A percentile compares a stretch with the other conserved stretches of the same genome.
phyloP scores from a whole-genome alignment of 768 basidiomycete species.

The Agaricus sinodeliciosus region DNA sequence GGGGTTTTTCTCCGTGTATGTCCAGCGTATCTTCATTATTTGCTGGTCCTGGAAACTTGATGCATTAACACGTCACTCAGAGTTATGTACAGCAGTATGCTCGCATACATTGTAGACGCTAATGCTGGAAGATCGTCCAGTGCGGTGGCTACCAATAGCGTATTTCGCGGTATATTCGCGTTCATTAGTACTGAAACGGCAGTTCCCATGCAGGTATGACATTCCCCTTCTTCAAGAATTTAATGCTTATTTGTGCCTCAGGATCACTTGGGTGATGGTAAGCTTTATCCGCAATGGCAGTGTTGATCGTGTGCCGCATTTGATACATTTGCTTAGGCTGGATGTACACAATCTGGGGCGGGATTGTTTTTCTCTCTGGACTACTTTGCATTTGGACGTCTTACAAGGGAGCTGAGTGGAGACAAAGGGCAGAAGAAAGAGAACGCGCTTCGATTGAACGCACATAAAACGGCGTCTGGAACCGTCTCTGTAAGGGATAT shows the following conservation, averaged over 20 bases:
- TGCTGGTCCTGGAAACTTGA: background rate
- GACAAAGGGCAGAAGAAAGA: background rate
- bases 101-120: conserved; percentile 16
- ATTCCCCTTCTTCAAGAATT: background rate
- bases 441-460: background rate
- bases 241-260: background rate
- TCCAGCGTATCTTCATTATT: background rate
- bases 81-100: conserved; percentile 13
- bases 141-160: conserved; percentile 16
- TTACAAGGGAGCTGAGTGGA: background rate
- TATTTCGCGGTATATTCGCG: conserved; percentile 13
- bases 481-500: too few relatives aligned
- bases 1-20: conserved; percentile 72
- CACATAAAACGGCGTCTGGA: too few relatives aligned
- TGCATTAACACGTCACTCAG: background rate
- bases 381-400: background rate
- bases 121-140: conserved; percentile 16
- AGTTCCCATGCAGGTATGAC: conserved; percentile 15
- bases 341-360: conserved; percentile 20
- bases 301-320: background rate
- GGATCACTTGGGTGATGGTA: conserved; percentile 71
- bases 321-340: conserved; percentile 29
- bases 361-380: background rate
- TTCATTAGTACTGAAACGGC: conserved; percentile 14
- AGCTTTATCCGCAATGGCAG: background rate